phyloP scores from a whole-genome alignment of 2,329 filamentous ascomycete genomes.

The Trichoderma sp. region DNA sequence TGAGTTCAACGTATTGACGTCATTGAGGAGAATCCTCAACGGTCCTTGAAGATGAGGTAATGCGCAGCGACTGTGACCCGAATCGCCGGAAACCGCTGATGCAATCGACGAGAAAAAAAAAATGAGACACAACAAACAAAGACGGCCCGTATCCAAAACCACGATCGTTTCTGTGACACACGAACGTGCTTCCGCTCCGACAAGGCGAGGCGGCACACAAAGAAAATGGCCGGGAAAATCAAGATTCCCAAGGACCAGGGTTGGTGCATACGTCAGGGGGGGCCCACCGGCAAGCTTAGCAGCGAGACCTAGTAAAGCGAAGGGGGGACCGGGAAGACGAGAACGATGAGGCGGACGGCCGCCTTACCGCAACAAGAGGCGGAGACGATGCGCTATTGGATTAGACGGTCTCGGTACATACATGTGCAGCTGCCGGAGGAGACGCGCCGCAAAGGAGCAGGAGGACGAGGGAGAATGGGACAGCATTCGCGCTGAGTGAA shows the following conservation, averaged over 20 bases:
- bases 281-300: constrained; percentile 3
- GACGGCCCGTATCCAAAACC: background rate
- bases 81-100: background rate
- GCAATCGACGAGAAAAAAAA: too few species aligned
- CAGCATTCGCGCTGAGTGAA: background rate
- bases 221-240: constrained; percentile 10
- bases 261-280: constrained; percentile 25
- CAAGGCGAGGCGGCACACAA: background rate
- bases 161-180: background rate
- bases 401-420: background rate
- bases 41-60: background rate
- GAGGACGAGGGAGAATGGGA: background rate
- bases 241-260: constrained; percentile 23
- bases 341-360: constrained; percentile 11
- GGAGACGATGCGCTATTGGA: constrained; percentile 6
- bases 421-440: constrained; percentile 5
- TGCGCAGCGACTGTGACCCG: background rate
- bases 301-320: background rate
- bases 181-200: constrained; percentile 19
- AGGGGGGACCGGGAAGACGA: background rate
- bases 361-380: constrained; percentile 21
- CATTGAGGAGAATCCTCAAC: background rate
- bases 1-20: constrained; percentile 3
- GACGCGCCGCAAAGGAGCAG: background rate
- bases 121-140: background rate